Evolutionary conservation across 148 eudicot genomes (phyloP).

Genomic region (Chenopodium berlandieri): DNA sequence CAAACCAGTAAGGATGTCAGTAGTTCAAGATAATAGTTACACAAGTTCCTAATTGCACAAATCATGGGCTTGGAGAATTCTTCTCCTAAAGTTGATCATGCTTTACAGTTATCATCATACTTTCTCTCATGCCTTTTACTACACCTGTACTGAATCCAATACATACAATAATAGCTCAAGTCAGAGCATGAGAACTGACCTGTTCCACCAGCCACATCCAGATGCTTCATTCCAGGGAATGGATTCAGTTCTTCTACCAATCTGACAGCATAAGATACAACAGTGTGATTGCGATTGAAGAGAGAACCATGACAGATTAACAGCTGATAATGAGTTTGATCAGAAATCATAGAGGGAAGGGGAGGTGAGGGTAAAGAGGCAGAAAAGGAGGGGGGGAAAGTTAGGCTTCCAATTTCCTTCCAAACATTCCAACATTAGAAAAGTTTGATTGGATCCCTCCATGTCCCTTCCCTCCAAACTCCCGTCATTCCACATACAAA

Average conservation of each 20-base stretch:
- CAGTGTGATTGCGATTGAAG: neutral
- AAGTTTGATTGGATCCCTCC: neutral
- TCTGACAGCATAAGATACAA: conserved; percentile 32
- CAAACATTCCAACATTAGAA: neutral
- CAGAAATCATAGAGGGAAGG: neutral
- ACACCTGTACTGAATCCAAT: neutral
- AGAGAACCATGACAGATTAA: neutral
- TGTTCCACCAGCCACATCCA: conserved; percentile 98
- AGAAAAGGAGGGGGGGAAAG: neutral
- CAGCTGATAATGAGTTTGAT: neutral
- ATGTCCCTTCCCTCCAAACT: neutral
- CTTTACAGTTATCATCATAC: neutral
- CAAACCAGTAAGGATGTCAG: neutral
- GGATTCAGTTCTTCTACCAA: conserved; percentile 85
- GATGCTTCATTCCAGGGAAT: conserved; percentile 96
- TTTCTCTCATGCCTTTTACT: conserved; percentile 1
- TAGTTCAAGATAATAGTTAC: neutral
- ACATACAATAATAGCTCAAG: neutral
- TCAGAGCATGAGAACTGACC: conserved; percentile 38
- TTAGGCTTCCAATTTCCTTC: neutral
- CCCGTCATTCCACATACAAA: neutral
- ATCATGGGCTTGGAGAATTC: neutral
- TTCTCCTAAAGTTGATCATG: neutral
- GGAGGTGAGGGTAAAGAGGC: neutral
- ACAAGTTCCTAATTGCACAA: neutral